phyloP scores from a whole-genome alignment of 2,329 filamentous ascomycete genomes.

The Pseudogymnoascus sp. region DNA sequence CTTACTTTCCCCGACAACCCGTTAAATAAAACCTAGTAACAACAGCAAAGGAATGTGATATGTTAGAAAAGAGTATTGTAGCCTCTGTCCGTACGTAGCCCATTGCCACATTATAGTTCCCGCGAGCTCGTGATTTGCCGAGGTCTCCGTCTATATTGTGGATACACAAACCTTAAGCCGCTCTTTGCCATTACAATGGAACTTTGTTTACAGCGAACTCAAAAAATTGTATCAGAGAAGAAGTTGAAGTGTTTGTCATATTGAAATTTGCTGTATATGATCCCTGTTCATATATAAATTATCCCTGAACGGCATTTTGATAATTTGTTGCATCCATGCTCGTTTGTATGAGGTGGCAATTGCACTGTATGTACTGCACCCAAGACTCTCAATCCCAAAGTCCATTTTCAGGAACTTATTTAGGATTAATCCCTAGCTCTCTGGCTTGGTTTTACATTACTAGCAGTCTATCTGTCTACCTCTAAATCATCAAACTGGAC shows the following conservation, averaged over 20 bases:
- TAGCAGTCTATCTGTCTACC: slow-evolving; percentile 9
- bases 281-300: not conserved
- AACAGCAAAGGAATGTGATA: not conserved
- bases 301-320: not conserved
- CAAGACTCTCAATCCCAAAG: not conserved
- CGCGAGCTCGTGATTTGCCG: not conserved
- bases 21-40: not conserved
- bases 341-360: not conserved
- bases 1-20: not conserved
- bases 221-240: not conserved
- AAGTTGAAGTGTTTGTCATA: not conserved
- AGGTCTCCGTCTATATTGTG: slow-evolving; percentile 3
- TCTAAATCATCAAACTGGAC: slow-evolving; percentile 11
- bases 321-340: not conserved
- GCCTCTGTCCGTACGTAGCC: not conserved
- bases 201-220: not conserved
- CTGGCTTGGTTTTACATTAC: not conserved
- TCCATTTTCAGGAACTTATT: not conserved
- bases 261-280: not conserved
- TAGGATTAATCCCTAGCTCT: not conserved
- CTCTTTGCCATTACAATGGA: not conserved
- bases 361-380: not conserved
- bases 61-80: not conserved
- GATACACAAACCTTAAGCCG: not conserved
- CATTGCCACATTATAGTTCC: not conserved